Conservation (phyloP, 108 stramenopile genomes). For the Fragilaria radians region DNA sequence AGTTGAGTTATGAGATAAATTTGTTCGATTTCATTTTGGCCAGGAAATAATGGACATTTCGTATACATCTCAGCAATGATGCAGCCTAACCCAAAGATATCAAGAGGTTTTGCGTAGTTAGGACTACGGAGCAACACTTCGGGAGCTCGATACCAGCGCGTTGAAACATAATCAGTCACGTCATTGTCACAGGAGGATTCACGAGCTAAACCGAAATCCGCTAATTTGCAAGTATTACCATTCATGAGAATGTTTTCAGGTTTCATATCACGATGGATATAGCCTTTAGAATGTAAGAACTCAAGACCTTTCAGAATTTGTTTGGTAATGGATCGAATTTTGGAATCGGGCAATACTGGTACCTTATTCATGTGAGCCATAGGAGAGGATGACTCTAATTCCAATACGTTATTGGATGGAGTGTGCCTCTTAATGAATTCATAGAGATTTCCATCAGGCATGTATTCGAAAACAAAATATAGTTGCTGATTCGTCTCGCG, state of each 20-base stretch:
- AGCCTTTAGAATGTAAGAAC: constrained; percentile 85
- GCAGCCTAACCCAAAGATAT: constrained; percentile 90
- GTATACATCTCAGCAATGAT: constrained; percentile 89
- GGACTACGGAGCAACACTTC: constrained; percentile 79
- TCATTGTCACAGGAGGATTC: constrained; percentile 18
- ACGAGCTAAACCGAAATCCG: constrained; percentile 93
- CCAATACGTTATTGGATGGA: not conserved
- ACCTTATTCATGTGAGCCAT: not conserved
- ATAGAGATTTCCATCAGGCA: constrained; percentile 90
- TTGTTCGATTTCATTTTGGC: constrained; percentile 86
- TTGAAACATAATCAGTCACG: constrained; percentile 92
- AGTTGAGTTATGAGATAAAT: constrained; percentile 77
- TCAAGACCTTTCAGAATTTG: constrained; percentile 87
- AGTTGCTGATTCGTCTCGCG: constrained; percentile 80
- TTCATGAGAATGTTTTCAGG: constrained; percentile 89
- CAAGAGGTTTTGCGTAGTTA: constrained; percentile 85
- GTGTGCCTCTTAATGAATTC: constrained; percentile 57
- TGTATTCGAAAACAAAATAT: constrained; percentile 95
- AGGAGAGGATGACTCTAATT: not conserved
- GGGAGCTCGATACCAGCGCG: constrained; percentile 97
- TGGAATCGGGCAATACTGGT: constrained; percentile 29
- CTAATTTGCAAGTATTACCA: constrained; percentile 77
- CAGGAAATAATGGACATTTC: constrained; percentile 91
- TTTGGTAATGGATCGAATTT: constrained; percentile 72
- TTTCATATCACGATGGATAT: constrained; percentile 93